Evolutionary conservation across 1,284 basidiomycete genomes (phyloP), one percentile per base, ranked within the genome.

Genomic region (Cronartium ribicola): DNA sequence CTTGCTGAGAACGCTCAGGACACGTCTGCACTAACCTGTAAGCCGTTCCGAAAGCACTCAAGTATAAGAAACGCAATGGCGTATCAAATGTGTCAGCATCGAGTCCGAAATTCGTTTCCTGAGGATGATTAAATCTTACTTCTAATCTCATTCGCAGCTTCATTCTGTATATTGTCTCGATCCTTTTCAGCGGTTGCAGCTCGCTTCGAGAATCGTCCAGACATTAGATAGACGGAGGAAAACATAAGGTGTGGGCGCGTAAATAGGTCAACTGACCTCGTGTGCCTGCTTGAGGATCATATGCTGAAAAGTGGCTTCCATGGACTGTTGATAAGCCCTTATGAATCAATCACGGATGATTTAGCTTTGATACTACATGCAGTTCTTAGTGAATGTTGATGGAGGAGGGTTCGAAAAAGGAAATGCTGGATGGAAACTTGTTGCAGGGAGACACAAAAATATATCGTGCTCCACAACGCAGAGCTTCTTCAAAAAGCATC

Each of bases 301-400:
- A 39, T 41, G 17, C 39, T 64, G 62, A 44, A 64, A 64, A 5
- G 39, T 44, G n/a, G 62, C 62, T 64, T 64, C 62, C 37, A 64
- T 44, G 4, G 62, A 64, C 39, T 64, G 62, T 40, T 64, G 62
- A 40, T 64, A 64, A 4, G 62, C 13, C 62, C 62, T 64, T 20
- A 20, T 5, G 4, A 61, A 61, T 36, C 22, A 61, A 14, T 11
- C 6, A 8, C n/a, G 29, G 5, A 48, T 11, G n/a, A 48, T 48
- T 48, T 48, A 10, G n/a, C 10, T 10, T 11, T 48, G 46, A 48
- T 11, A 11, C n/a, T 10, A 48, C n/a, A n/a, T n/a, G n/a, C n/a
- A n/a, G n/a, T n/a, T n/a, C n/a, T n/a, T n/a, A n/a, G n/a, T n/a
- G n/a, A n/a, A n/a, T n/a, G n/a, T n/a, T n/a, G n/a, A n/a, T n/a